phyloP scores from a whole-genome alignment of 805 yeast genomes.

The Suhomyces canberraensis region DNA sequence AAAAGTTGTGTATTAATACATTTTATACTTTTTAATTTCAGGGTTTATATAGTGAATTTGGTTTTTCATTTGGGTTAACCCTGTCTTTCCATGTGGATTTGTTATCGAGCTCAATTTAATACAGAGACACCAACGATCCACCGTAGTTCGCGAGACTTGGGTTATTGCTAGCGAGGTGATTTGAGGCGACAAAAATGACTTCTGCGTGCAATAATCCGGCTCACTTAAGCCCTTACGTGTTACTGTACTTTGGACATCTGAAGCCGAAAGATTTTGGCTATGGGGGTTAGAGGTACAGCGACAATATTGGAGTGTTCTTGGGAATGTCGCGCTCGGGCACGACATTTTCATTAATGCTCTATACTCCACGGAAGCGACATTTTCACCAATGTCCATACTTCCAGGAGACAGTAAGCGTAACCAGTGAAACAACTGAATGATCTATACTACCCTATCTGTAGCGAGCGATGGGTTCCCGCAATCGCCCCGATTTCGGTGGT shows the following conservation, averaged over 20 bases:
- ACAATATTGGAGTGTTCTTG: too few relatives aligned
- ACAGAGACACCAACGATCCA: slow-evolving; percentile 49
- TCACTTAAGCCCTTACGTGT: slow-evolving; percentile 1
- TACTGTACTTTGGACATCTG: background rate
- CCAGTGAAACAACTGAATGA: too few relatives aligned
- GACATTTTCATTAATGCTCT: too few relatives aligned
- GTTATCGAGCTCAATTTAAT: slow-evolving; percentile 41
- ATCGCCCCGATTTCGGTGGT: too few relatives aligned
- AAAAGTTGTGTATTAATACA: slow-evolving; percentile 20
- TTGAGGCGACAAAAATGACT: too few relatives aligned
- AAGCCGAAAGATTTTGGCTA: slow-evolving; percentile 4
- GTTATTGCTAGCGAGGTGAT: slow-evolving; percentile 10
- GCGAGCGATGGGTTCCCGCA: too few relatives aligned
- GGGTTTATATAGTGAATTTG: slow-evolving; percentile 28
- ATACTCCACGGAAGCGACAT: too few relatives aligned
- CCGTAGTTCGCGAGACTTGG: slow-evolving; percentile 17
- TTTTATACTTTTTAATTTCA: slow-evolving; percentile 15
- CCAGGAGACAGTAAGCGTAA: too few relatives aligned
- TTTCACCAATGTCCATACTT: too few relatives aligned
- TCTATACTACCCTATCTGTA: too few relatives aligned
- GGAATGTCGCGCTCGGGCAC: too few relatives aligned
- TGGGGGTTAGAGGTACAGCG: background rate
- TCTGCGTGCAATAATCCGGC: slow-evolving; percentile 2
- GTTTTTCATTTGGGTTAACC: slow-evolving; percentile 14
- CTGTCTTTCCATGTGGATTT: slow-evolving; percentile 24